A percentile compares a stretch with the other conserved stretches of the same genome.
These are phyloP conservation scores for Ogataea glucozyma DNA, from an alignment of 805 yeast genomes.

Conservation along the genomic window DNA sequence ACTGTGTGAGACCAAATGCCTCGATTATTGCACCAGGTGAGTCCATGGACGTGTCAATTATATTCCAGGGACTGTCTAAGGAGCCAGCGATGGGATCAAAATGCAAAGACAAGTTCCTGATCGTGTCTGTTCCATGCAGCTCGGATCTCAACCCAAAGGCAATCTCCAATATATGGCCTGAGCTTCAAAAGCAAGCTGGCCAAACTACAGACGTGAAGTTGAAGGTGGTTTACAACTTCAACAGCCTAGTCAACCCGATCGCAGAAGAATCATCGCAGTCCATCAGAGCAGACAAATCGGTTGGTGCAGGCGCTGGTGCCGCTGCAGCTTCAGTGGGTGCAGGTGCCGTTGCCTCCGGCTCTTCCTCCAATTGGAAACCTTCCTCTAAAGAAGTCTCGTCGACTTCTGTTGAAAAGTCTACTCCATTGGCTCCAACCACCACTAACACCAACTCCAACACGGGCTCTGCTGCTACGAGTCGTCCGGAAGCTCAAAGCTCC, in stretches of 20 bases:
- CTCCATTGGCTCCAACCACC: conserved; percentile 13
- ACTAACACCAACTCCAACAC: conserved; percentile 8
- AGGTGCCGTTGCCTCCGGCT: conserved; percentile 11
- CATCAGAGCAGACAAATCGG: conserved; percentile 21
- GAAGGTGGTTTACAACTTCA: conserved; percentile 34
- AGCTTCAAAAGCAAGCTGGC: conserved; percentile 57
- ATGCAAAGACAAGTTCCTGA: conserved; percentile 90
- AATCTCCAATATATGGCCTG: conserved; percentile 73
- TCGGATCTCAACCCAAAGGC: conserved; percentile 52
- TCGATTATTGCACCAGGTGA: conserved; percentile 76
- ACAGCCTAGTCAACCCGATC: conserved; percentile 33
- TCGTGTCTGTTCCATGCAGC: conserved; percentile 81
- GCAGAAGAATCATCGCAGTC: conserved; percentile 31
- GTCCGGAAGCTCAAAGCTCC: conserved; percentile 9
- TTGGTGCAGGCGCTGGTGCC: conserved; percentile 10
- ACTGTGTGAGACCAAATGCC: conserved; percentile 96
- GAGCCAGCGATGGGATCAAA: conserved; percentile 74
- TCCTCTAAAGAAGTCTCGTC: not conserved
- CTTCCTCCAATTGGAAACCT: conserved; percentile 3
- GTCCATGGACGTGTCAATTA: conserved; percentile 71
- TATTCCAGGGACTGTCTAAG: conserved; percentile 77
- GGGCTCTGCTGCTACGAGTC: conserved; percentile 5
- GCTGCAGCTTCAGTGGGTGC: conserved; percentile 18
- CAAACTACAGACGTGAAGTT: conserved; percentile 32
- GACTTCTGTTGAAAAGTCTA: too few relatives aligned